These are phyloP conservation scores for Chamaecrista fasciculata DNA, from an alignment of 306 rosid species.

Conservation along the genomic window DNA sequence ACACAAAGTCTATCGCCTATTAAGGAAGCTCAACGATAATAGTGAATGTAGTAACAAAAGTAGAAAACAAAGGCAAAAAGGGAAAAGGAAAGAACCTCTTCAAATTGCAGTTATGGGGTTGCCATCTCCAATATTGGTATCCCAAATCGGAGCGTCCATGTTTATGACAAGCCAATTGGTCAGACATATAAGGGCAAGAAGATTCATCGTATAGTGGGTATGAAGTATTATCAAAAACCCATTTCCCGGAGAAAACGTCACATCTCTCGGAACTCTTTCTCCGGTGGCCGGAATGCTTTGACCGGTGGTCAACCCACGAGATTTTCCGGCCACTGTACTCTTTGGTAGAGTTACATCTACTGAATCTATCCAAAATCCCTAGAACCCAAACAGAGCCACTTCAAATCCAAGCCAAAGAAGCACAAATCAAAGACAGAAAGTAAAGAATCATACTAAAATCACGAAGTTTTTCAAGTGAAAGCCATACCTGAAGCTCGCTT, in stretches of 20 bases:
- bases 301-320: constrained; percentile 37
- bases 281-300: constrained; percentile 27
- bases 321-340: constrained; percentile 77
- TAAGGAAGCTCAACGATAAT: too few relatives aligned
- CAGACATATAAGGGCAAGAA: constrained; percentile 94
- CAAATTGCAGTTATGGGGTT: constrained; percentile 89
- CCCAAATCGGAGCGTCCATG: constrained; percentile 89
- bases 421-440: constrained; percentile 28
- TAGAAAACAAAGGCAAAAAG: constrained; percentile 4
- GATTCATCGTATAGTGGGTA: constrained; percentile 73
- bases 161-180: constrained; percentile 92
- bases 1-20: too few relatives aligned
- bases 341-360: constrained; percentile 76
- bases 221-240: constrained; percentile 82
- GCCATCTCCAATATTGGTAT: constrained; percentile 92
- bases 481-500: constrained; percentile 48
- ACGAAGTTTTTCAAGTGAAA: not conserved
- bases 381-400: constrained; percentile 34
- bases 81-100: constrained; percentile 53
- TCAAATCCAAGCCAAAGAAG: constrained; percentile 23
- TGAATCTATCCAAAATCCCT: constrained; percentile 82
- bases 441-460: not conserved
- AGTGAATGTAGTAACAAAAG: too few relatives aligned
- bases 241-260: constrained; percentile 78
- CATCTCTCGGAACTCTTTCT: constrained; percentile 54